A percentile compares a stretch with the other conserved stretches of the same genome.
Conservation (phyloP, 176 grass and related monocot species). For the Paspalum vaginatum region DNA sequence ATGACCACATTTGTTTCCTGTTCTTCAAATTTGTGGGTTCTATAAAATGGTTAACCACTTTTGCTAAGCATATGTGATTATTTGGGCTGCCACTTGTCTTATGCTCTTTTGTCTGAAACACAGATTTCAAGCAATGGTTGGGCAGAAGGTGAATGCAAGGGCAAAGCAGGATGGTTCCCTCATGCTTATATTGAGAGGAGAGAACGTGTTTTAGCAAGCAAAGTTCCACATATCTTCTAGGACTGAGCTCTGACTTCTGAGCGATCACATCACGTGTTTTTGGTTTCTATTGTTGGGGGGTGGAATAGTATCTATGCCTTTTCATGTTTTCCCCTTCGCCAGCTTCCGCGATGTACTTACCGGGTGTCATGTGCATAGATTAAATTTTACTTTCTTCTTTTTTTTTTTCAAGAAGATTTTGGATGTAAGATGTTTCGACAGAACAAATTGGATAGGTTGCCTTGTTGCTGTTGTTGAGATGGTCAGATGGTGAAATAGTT, state of each 20-base stretch:
- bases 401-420: not conserved
- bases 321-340: not conserved
- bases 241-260: not conserved
- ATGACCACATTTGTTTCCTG: too few relatives aligned
- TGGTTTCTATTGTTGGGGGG: constrained; percentile 14
- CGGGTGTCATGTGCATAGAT: constrained; percentile 35
- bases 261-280: not conserved
- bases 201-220: constrained; percentile 81
- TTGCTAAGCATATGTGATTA: not conserved
- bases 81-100: not conserved
- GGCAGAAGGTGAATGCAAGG: constrained; percentile 97
- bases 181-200: constrained; percentile 68
- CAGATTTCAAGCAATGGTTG: constrained; percentile 87
- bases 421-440: not conserved
- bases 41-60: not conserved
- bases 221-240: constrained; percentile 88
- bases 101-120: not conserved
- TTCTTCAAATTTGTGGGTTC: not conserved
- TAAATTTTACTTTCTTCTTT: not conserved
- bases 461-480: not conserved
- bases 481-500: constrained; percentile 1
- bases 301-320: constrained; percentile 5
- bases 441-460: not conserved
- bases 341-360: constrained; percentile 14
- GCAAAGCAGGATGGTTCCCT: constrained; percentile 97